Evolutionary conservation across 495 filamentous ascomycete genomes (phyloP).

Genomic region (Hypomontagnella monticulosa): DNA sequence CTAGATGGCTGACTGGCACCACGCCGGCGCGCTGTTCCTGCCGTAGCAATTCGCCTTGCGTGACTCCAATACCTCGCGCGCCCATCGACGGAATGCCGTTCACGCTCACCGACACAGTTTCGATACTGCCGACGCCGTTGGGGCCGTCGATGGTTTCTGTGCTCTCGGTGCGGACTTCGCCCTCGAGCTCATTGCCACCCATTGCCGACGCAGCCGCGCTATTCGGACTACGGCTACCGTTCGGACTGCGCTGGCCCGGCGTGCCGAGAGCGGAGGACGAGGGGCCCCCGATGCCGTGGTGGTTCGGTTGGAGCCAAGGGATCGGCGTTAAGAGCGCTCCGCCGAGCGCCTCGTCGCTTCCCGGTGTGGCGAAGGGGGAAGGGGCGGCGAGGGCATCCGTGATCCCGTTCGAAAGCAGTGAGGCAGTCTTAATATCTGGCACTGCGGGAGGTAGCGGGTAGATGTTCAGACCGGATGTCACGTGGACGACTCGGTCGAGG

Average conservation of each 20-base stretch:
- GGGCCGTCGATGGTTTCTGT: slow-evolving; percentile 77
- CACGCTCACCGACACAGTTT: slow-evolving; percentile 74
- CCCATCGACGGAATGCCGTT: slow-evolving; percentile 67
- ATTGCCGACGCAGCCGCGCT: slow-evolving; percentile 42
- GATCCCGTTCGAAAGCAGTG: slow-evolving; percentile 65
- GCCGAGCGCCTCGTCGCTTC: slow-evolving; percentile 87
- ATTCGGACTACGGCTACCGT: slow-evolving; percentile 39
- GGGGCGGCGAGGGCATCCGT: slow-evolving; percentile 75
- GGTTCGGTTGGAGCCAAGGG: slow-evolving; percentile 72
- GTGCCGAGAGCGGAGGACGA: slow-evolving; percentile 19
- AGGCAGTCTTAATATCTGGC: slow-evolving; percentile 57
- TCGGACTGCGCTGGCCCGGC: slow-evolving; percentile 35
- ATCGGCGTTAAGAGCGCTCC: slow-evolving; percentile 95
- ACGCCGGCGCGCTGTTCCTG: slow-evolving; percentile 81
- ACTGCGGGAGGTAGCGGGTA: slow-evolving; percentile 81
- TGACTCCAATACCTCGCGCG: slow-evolving; percentile 59
- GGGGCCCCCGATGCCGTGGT: slow-evolving; percentile 30
- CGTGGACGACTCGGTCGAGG: slow-evolving; percentile 88
- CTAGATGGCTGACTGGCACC: slow-evolving; percentile 62
- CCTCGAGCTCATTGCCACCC: slow-evolving; percentile 50
- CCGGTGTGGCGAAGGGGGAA: slow-evolving; percentile 55
- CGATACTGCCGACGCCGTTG: slow-evolving; percentile 73
- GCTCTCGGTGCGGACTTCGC: slow-evolving; percentile 69
- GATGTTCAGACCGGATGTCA: slow-evolving; percentile 80
- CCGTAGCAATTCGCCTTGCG: slow-evolving; percentile 80